Evolutionary conservation across 306 rosid genomes (phyloP).

Genomic region (Hippophae gyantsensis): DNA sequence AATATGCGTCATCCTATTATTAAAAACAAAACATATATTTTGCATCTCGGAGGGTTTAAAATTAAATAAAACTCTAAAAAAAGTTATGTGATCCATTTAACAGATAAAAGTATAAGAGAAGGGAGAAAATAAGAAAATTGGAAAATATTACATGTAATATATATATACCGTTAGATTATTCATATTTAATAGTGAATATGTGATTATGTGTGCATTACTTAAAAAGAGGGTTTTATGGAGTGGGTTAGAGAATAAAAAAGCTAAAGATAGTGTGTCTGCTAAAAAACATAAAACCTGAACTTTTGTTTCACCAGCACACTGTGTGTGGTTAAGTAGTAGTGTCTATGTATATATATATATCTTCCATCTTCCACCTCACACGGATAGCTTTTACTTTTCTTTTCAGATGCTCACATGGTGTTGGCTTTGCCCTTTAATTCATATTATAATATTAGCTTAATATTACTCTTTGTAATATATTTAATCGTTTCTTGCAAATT

Average conservation of each 20-base stretch:
- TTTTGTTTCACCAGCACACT: conserved; percentile 37
- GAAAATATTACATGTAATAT: conserved; percentile 4
- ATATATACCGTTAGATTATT: too few species aligned
- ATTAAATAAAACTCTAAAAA: too few species aligned
- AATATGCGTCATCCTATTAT: too few species aligned
- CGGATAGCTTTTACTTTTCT: conserved; percentile 25
- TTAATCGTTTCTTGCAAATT: too few species aligned
- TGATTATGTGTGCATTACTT: too few species aligned
- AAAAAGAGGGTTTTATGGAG: neutral
- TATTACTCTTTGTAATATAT: too few species aligned
- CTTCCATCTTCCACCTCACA: conserved; percentile 30
- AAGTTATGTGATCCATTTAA: neutral
- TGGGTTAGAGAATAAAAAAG: neutral
- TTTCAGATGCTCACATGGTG: conserved; percentile 38
- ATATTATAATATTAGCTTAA: neutral
- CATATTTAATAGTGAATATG: too few species aligned
- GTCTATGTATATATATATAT: conserved; percentile 12
- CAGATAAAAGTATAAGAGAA: conserved; percentile 1
- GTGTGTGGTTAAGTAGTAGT: too few species aligned
- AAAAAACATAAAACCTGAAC: conserved; percentile 22
- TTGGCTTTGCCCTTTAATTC: neutral
- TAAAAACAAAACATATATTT: too few species aligned
- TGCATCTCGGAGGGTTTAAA: too few species aligned
- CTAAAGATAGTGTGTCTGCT: conserved; percentile 33
- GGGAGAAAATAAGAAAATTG: conserved; percentile 23